Base-by-base conservation (phyloP, 2,329 filamentous ascomycete genomes). In the Exophiala sideris region DNA sequence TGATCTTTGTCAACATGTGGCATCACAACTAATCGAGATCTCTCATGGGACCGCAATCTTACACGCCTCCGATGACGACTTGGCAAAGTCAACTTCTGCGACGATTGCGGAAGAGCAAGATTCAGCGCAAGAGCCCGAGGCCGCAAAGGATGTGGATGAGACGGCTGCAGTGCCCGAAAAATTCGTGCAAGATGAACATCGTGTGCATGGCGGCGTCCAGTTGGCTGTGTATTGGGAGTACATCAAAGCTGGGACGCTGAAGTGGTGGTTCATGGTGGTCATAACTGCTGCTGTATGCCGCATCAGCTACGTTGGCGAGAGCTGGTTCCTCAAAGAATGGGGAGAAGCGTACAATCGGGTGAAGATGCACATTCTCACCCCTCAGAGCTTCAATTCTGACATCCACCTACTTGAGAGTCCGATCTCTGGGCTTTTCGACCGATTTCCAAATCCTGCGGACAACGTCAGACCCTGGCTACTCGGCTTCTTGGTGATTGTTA, bases 271-370 rank as follows among this genome's bases (percentile, higher is more conserved):
- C 2, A 64, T 83, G 1, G 76, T 91, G 2, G 74, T 92, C 2
- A 33, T 82, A 1, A 73, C 85, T 10, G 82, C 60, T 55, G 69
- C 80, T 5, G 38, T 84, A 0, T 89, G 84, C 63, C 84, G 91
- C 5, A 65, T 84, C 10, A 72, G 82, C 14, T 80, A 85, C 35
- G 76, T 95, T 36, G 79, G 78, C 1, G 82, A 89, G 64, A 85
- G 82, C 1, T 92, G 89, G 80, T 91, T 94, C 41, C 77, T 96
- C 50, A 95, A 96, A 67, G 80, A 86, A 21, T 96, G 91, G 90
- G 89, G 88, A 29, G 88, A 95, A 66, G 83, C 84, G 5, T 92
- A 91, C 68, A 73, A 76, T 34, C 58, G 66, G 20, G 57, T 63
- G 9, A 57, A 64, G 34, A 65, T 69, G 34, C 65, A 66, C 36